Evolutionary conservation across 345 rosid species (phyloP).

Genomic region (Litchi chinensis): DNA sequence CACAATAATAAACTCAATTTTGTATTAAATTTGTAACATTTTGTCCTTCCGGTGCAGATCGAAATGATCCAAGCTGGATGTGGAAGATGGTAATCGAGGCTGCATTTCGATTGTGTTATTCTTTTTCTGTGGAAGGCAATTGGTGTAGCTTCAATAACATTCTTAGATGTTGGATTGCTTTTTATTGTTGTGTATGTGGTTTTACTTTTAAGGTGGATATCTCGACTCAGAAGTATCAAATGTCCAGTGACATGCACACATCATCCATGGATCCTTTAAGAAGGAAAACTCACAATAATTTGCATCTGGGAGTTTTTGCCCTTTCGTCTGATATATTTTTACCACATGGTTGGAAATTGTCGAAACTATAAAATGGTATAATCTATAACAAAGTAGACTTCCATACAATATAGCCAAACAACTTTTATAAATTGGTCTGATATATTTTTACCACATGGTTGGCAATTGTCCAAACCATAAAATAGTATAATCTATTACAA

Average conservation of each 20-base stretch:
- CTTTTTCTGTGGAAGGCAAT: slow-evolving; percentile 2
- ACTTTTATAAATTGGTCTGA: neutral
- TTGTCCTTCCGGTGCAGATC: slow-evolving; percentile 18
- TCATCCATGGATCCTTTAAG: slow-evolving; percentile 3
- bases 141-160: slow-evolving; percentile 15
- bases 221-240: neutral
- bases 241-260: neutral
- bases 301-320: neutral
- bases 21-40: neutral
- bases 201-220: slow-evolving; percentile 14
- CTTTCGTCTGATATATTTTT: too few species aligned
- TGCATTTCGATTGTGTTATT: slow-evolving; percentile 12
- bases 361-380: too few species aligned
- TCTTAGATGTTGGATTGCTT: slow-evolving; percentile 15
- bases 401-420: too few species aligned
- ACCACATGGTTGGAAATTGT: too few species aligned
- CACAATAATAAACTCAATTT: neutral
- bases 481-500: too few species aligned
- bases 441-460: too few species aligned
- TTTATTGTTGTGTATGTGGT: slow-evolving; percentile 14
- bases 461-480: too few species aligned
- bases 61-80: slow-evolving; percentile 19
- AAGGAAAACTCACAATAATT: neutral
- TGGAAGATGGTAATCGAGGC: slow-evolving; percentile 19
- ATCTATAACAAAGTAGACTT: too few species aligned